These are phyloP conservation scores for Metarhizium anisopliae DNA, from an alignment of 2,329 filamentous ascomycete genomes.

Conservation along the genomic window DNA sequence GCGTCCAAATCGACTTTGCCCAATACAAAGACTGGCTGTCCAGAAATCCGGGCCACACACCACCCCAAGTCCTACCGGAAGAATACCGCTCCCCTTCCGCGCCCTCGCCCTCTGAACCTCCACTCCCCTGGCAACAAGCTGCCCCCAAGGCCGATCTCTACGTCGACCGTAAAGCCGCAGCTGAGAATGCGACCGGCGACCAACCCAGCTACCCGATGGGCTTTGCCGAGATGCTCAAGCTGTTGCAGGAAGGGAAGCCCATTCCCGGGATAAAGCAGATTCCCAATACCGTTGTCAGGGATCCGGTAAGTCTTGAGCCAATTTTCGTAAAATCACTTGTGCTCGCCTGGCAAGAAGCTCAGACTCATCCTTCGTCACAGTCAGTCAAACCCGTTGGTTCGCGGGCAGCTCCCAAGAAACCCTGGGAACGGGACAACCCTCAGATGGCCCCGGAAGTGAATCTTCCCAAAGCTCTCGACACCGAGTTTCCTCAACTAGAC, in stretches of 20 bases:
- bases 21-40: constrained; percentile 58
- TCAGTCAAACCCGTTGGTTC: constrained; percentile 39
- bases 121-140: constrained; percentile 37
- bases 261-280: constrained; percentile 85
- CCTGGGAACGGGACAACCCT: constrained; percentile 63
- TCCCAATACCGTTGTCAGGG: constrained; percentile 66
- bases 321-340: too few species aligned
- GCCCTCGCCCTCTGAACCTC: not conserved
- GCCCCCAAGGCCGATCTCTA: constrained; percentile 39
- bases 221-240: constrained; percentile 77
- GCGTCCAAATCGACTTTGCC: constrained; percentile 52
- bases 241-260: constrained; percentile 72
- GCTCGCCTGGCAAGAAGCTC: too few species aligned
- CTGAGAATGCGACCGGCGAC: constrained; percentile 12
- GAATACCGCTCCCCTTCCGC: constrained; percentile 15
- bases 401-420: constrained; percentile 45
- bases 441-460: constrained; percentile 11
- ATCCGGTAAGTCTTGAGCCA: constrained; percentile 44
- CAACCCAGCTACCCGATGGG: constrained; percentile 69
- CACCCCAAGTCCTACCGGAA: constrained; percentile 28
- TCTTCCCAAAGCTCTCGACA: constrained; percentile 20
- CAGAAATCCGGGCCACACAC: constrained; percentile 20
- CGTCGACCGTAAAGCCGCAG: constrained; percentile 27
- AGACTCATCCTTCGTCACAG: constrained; percentile 17
- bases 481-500: constrained; percentile 28